Evolutionary conservation across 2,329 filamentous ascomycete species (phyloP), one percentile per base, ranked within the genome.

Genomic region (Monosporascus sp.): DNA sequence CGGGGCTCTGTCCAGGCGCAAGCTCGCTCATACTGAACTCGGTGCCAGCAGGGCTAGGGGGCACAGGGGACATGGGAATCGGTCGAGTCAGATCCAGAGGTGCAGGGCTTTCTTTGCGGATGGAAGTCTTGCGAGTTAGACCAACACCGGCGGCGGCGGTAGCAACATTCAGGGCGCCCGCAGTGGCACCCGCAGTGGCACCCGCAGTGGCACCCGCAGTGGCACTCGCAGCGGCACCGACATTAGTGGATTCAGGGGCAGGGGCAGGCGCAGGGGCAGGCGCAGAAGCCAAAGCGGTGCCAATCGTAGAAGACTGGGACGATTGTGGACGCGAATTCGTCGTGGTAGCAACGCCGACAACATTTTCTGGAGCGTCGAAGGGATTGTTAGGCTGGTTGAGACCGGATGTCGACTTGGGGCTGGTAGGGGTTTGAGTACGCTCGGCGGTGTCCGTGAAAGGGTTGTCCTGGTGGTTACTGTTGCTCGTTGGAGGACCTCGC

Each of bases 361-460:
- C 63, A 49, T 68, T 60, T 47, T 70, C 67, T 1, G 67, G 64
- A 11, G 63, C 65, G 9, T 68, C 63, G 43, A 69, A 67, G 2
- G 70, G 69, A 55, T 70, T 71, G 47, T 66, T 57, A 6, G 70
- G 55, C 47, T 58, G 69, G 54, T 67, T 69, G 5, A 44, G 53
- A 39, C 54, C 31, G 15, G 55, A 39, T 43, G 60, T 55, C 11
- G 58, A 53, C 44, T 72, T 69, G 48, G 74, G 71, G 20, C 64
- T 61, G 47, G 74, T 70, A 24, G 76, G 70, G n/a, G 72, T 72
- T 44, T 71, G 64, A 38, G 75, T 64, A 50, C 69, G 75, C 68
- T 84, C 63, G 8, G 58, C 81, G 39, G 82, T 78, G 62, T 79
- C 78, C 48, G 82, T 84, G 68, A 94, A 94, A 20, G 89, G 90